Evolutionary conservation across 768 basidiomycete genomes (phyloP).

Genomic region (Calocybe gangraenosa): DNA sequence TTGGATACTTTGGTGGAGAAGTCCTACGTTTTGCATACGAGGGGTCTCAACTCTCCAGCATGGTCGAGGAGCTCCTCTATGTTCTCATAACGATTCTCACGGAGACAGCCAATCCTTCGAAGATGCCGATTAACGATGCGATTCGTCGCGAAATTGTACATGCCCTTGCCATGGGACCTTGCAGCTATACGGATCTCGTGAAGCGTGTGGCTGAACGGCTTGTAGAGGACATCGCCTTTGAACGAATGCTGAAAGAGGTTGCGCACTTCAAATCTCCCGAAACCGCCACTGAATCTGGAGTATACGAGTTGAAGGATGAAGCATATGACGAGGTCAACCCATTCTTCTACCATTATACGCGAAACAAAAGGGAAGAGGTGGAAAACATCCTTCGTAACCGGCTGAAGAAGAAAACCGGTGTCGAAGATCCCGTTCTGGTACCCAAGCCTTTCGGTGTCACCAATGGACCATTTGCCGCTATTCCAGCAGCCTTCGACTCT

Average conservation of each 20-base stretch:
- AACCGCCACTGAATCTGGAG: conserved; percentile 69
- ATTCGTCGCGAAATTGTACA: conserved; percentile 88
- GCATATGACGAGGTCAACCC: conserved; percentile 87
- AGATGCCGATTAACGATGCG: conserved; percentile 56
- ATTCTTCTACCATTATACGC: conserved; percentile 92
- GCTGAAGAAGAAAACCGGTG: conserved; percentile 58
- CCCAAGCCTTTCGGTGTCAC: conserved; percentile 67
- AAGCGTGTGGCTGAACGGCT: conserved; percentile 89
- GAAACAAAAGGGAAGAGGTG: conserved; percentile 91
- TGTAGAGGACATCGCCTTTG: conserved; percentile 80
- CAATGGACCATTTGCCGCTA: conserved; percentile 61
- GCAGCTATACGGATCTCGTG: conserved; percentile 85
- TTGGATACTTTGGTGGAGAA: conserved; percentile 74
- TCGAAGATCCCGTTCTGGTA: conserved; percentile 66
- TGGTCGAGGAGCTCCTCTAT: conserved; percentile 91
- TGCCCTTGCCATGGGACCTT: conserved; percentile 82
- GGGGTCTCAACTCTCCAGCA: conserved; percentile 63
- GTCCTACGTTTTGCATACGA: conserved; percentile 62
- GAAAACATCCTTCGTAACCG: conserved; percentile 69
- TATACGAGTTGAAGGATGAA: conserved; percentile 86
- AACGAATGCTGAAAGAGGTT: conserved; percentile 71
- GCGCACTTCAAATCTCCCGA: conserved; percentile 83
- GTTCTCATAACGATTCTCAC: conserved; percentile 83
- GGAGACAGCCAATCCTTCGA: conserved; percentile 72
- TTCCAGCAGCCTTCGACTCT: conserved; percentile 64